Conservation (phyloP, 345 rosid species). For the Populus nigra region DNA sequence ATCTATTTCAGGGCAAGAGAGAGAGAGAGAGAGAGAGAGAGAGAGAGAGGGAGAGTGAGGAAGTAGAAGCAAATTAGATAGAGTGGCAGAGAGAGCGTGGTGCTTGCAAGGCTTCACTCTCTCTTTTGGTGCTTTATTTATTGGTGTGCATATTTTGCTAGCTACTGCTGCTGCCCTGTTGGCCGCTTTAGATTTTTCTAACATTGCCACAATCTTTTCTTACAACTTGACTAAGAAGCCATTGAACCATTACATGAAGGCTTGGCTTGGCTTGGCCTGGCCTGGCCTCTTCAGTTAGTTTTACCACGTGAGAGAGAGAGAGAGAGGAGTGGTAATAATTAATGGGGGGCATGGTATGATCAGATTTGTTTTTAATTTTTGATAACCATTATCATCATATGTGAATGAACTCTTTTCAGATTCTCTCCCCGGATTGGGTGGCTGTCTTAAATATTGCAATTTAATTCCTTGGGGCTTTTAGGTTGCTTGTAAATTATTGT, state of each 20-base stretch:
- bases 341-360: neutral
- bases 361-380: slow-evolving; percentile 11
- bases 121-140: slow-evolving; percentile 36
- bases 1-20: slow-evolving; percentile 44
- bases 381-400: slow-evolving; percentile 22
- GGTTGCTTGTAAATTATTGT: neutral
- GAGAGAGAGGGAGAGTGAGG: neutral
- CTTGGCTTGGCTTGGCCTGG: slow-evolving; percentile 8
- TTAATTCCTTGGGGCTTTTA: neutral
- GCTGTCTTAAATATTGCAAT: slow-evolving; percentile 27
- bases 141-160: slow-evolving; percentile 9
- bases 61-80: neutral
- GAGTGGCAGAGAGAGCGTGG: slow-evolving; percentile 19
- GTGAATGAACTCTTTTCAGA: slow-evolving; percentile 29
- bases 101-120: slow-evolving; percentile 29
- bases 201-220: neutral
- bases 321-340: neutral
- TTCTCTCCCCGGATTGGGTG: slow-evolving; percentile 22
- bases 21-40: neutral
- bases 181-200: too few species aligned
- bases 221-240: neutral
- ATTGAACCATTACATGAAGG: neutral
- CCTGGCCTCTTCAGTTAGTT: neutral
- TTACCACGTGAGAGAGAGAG: slow-evolving; percentile 6
- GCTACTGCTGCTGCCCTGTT: neutral